A percentile compares a stretch with the other conserved stretches of the same genome.
Conservation (phyloP, 179 eudicot genomes). For the Carnegiea gigantea region DNA sequence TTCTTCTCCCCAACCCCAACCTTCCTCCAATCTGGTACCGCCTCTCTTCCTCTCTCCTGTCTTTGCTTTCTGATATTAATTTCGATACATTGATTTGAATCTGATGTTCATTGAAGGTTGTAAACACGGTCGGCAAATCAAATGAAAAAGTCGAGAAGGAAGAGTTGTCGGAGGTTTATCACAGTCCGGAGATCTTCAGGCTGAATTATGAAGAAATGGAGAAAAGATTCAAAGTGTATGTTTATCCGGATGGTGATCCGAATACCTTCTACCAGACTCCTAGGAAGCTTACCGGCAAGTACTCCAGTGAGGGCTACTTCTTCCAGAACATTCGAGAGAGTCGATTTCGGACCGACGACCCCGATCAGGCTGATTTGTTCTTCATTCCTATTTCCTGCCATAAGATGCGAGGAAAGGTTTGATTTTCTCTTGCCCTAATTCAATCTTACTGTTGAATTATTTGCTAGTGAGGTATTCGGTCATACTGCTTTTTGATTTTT, state of each 20-base stretch:
- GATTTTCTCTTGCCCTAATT: not conserved
- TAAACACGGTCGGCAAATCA: not conserved
- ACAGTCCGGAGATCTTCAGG: slow-evolving; percentile 60
- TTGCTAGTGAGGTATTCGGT: not conserved
- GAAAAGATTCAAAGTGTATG: slow-evolving; percentile 71
- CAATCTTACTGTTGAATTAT: not conserved
- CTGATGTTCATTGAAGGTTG: slow-evolving; percentile 7
- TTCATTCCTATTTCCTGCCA: slow-evolving; percentile 93
- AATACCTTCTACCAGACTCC: slow-evolving; percentile 86
- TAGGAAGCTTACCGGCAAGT: slow-evolving; percentile 88
- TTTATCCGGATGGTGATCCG: slow-evolving; percentile 83
- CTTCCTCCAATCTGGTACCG: slow-evolving; percentile 13
- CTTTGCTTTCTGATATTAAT: not conserved
- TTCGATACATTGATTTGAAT: not conserved
- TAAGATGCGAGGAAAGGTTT: slow-evolving; percentile 96
- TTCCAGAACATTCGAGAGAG: slow-evolving; percentile 88
- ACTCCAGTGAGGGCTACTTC: slow-evolving; percentile 86
- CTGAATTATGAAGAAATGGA: slow-evolving; percentile 77
- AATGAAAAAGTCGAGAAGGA: slow-evolving; percentile 11
- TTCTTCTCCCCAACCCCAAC: slow-evolving; percentile 30
- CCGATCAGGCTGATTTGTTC: slow-evolving; percentile 73
- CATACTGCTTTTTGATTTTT: not conserved
- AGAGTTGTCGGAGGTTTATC: slow-evolving; percentile 52
- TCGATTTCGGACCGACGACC: slow-evolving; percentile 69
- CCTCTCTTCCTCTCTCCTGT: not conserved